Evolutionary conservation across 176 grass and related monocot species (phyloP), one percentile per base, ranked within the genome.

Genomic region (Carex kokanica): DNA sequence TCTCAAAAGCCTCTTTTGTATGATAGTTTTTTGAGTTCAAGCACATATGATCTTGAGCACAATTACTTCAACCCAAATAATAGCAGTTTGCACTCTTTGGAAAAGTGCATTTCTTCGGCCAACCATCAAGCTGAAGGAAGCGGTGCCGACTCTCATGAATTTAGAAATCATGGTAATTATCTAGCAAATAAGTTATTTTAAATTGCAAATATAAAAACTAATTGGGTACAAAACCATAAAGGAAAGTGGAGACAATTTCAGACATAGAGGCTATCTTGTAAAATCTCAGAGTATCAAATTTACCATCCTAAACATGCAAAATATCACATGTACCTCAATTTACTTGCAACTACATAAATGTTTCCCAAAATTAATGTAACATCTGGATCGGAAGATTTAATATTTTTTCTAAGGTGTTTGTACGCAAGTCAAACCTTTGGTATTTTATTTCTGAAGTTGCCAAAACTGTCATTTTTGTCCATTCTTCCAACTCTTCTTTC

Each of bases 21-120:
- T 52, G 60, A 82, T 29, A 65, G 60, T 68, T 82, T 82, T 24
- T 31, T 82, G 80, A 82, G 80, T 18, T 82, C 80, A 16, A 82
- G 80, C 40, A 66, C 80, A 8, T 65, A 31, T 51, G 80, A 65
- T 59, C 64, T 67, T 23, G 80, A 82, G 40, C 60, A 65, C 32
- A 82, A 17, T 18, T 64, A 65, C 80, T 51, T 27, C 60, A 23
- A 36, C 63, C 8, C 15, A 13, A 67, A 67, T 24, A 52, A 29
- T 23, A 82, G 27, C 45, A 63, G 34, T 18, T 4, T 67, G 1
- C 59, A 82, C 32, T 52, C 61, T 16, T n/a, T 82, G 23, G 60
- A 64, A 31, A 82, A n/a, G 61, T 55, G 40, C 15, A 43, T 67
- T 82, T 31, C 80, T 82, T 82, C 14, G 0, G 16, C 15, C 41